phyloP scores from a whole-genome alignment of 257 asterid species.

The Cynanchum wilfordii region DNA sequence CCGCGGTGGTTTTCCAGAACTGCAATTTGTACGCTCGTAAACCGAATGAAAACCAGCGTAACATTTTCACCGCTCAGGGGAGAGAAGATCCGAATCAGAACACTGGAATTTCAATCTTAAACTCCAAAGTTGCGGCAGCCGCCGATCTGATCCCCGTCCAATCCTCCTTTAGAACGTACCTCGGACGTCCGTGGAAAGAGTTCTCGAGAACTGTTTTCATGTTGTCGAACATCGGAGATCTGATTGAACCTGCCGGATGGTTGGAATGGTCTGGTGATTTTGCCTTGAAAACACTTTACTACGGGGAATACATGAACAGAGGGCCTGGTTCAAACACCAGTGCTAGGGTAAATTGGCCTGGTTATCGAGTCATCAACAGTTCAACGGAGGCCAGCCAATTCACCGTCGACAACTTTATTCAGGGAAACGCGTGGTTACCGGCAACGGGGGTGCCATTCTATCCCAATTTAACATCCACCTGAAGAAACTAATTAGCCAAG shows the following conservation, averaged over 20 bases:
- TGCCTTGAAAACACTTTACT: conserved; percentile 56
- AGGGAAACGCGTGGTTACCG: conserved; percentile 66
- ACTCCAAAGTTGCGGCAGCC: conserved; percentile 73
- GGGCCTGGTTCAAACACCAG: conserved; percentile 87
- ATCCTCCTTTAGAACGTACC: conserved; percentile 45
- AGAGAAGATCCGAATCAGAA: conserved; percentile 93
- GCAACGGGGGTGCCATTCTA: conserved; percentile 47
- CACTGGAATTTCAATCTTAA: conserved; percentile 83
- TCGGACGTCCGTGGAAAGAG: conserved; percentile 89
- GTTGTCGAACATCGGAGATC: conserved; percentile 39
- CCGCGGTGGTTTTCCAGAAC: conserved; percentile 81
- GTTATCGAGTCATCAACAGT: conserved; percentile 53
- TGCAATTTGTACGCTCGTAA: conserved; percentile 80
- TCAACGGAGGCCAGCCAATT: conserved; percentile 66
- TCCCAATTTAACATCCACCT: conserved; percentile 55
- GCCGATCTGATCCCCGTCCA: conserved; percentile 73
- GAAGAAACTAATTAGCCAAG: neutral
- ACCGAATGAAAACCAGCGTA: conserved; percentile 56
- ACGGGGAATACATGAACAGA: conserved; percentile 81
- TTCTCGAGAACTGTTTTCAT: conserved; percentile 73
- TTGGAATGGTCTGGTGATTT: conserved; percentile 64
- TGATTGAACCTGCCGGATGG: conserved; percentile 75
- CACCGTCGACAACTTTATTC: conserved; percentile 61
- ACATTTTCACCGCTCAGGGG: conserved; percentile 95
- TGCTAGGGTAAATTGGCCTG: conserved; percentile 77